phyloP scores from a whole-genome alignment of 495 filamentous ascomycete species.

The Chaetomidium leptoderma region DNA sequence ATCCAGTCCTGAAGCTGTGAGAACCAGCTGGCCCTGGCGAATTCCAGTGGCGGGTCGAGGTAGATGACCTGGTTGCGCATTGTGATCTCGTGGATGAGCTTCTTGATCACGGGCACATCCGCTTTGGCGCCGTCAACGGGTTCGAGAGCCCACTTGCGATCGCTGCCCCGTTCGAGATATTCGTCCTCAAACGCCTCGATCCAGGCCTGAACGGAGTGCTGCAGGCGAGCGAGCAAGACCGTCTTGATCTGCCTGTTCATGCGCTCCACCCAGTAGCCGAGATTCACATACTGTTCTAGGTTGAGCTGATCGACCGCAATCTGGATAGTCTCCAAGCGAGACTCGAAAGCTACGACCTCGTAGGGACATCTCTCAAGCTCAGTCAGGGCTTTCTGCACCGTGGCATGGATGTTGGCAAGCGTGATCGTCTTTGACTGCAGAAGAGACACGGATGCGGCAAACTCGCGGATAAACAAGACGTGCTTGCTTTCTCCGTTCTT shows the following conservation, averaged over 20 bases:
- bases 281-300: conserved; percentile 88
- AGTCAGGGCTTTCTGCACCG: conserved; percentile 71
- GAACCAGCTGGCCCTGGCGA: conserved; percentile 89
- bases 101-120: conserved; percentile 57
- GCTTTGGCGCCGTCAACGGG: conserved; percentile 34
- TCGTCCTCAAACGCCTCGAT: conserved; percentile 72
- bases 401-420: conserved; percentile 72
- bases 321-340: conserved; percentile 79
- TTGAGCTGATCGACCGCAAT: conserved; percentile 90
- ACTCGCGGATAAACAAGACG: conserved; percentile 91
- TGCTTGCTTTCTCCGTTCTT: conserved; percentile 80
- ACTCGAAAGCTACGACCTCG: conserved; percentile 66
- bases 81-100: conserved; percentile 80
- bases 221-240: conserved; percentile 70
- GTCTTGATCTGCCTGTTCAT: conserved; percentile 79
- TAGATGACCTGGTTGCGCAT: conserved; percentile 97
- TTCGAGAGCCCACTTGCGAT: conserved; percentile 43
- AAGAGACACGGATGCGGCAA: conserved; percentile 74
- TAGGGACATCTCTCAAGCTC: conserved; percentile 88
- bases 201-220: conserved; percentile 78
- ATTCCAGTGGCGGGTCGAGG: conserved; percentile 87
- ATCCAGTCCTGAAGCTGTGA: conserved; percentile 89
- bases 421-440: conserved; percentile 81
- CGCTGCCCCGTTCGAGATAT: conserved; percentile 45
- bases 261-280: conserved; percentile 78